Evolutionary conservation across 2,329 filamentous ascomycete species (phyloP), one percentile per base, ranked within the genome.

Genomic region (Juglanconis sp.): DNA sequence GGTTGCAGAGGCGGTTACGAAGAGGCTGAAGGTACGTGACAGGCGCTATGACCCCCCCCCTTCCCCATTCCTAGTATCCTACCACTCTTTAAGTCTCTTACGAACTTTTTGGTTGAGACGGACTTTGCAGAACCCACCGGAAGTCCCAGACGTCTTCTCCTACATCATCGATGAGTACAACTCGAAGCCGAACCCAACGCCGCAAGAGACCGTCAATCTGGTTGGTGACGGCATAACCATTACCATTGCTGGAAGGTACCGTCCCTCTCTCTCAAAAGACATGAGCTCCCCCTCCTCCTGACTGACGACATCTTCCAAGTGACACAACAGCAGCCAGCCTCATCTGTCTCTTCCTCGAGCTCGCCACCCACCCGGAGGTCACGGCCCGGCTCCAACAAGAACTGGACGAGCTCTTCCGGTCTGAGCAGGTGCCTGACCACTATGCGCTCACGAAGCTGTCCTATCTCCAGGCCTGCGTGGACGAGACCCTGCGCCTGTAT

Each of bases 271-370:
- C n/a, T n/a, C 1, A 17, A 15, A 4, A 10, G 11, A 3, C 15
- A 47, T 11, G 15, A 13, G 7, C 15, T 35, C 38, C 15, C 4
- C 34, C 1, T 15, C 3, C 3, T 15, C 15, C 7, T 1, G 24
- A n/a, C 51, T 59, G 10, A 59, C 13, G n/a, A 32, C 30, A 3
- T n/a, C 30, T 54, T 17, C 3, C 7, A 30, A 60, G 59, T 32
- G 57, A 63, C 15, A 57, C 61, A 17, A 60, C 53, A 40, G 57
- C 61, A 5, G 57, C 52, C 24, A 54, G 49, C 11, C 57, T 63
- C n/a, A 53, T 53, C n/a, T 52, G 34, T 17, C 50, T 59, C 6
- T 64, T 64, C 47, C 7, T 59, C 49, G 61, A 64, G 44, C 46
- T 64, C 4, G 53, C 60, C 31, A 62, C 49, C 11, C 47, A 53